These are phyloP conservation scores for Colletotrichum sp. DNA, from an alignment of 2,329 filamentous ascomycete genomes.

Conservation along the genomic window DNA sequence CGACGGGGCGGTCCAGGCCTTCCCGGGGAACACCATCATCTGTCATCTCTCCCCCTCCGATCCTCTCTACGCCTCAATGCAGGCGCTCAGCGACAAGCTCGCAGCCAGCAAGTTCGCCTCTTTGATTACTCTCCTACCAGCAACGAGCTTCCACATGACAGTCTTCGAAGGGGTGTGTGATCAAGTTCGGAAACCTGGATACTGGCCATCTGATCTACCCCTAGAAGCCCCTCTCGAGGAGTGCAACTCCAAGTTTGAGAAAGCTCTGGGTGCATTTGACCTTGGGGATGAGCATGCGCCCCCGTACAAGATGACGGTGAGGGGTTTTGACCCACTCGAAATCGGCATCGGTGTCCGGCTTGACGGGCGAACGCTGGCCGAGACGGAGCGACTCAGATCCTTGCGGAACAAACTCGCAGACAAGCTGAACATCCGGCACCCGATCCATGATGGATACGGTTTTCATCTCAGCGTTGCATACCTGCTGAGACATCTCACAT, in stretches of 20 bases:
- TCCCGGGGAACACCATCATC: slow-evolving; percentile 30
- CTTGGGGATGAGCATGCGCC: slow-evolving; percentile 8
- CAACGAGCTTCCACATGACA: slow-evolving; percentile 31
- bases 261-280: slow-evolving; percentile 21
- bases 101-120: slow-evolving; percentile 14
- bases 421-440: slow-evolving; percentile 20
- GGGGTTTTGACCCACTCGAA: slow-evolving; percentile 22
- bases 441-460: slow-evolving; percentile 24
- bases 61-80: slow-evolving; percentile 23
- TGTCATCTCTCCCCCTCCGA: slow-evolving; percentile 23
- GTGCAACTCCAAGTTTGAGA: slow-evolving; percentile 19
- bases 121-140: slow-evolving; percentile 26
- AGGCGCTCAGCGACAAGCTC: slow-evolving; percentile 23
- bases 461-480: slow-evolving; percentile 30
- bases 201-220: slow-evolving; percentile 25
- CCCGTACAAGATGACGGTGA: slow-evolving; percentile 22
- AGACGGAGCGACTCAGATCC: slow-evolving; percentile 18
- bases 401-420: slow-evolving; percentile 26
- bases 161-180: slow-evolving; percentile 31
- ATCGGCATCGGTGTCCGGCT: slow-evolving; percentile 22
- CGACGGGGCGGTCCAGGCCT: slow-evolving; percentile 26
- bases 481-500: slow-evolving; percentile 22
- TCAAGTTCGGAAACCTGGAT: slow-evolving; percentile 21
- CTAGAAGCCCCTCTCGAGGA: slow-evolving; percentile 16
- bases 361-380: neutral